Base-by-base conservation (phyloP, 805 yeast species). In the Hanseniaspora valbyensis region DNA sequence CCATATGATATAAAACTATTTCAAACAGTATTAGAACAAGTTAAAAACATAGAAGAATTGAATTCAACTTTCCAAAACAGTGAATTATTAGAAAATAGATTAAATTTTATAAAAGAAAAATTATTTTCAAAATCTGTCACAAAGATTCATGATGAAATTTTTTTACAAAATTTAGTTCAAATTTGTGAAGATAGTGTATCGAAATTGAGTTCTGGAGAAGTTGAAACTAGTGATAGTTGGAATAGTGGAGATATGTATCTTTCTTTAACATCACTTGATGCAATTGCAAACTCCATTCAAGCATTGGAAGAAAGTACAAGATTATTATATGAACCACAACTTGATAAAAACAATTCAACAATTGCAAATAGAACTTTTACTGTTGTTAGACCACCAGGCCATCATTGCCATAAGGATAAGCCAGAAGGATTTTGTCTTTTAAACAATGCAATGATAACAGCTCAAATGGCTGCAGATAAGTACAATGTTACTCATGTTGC, bases 351-450 rank as follows among this genome's bases (percentile, higher is more conserved):
- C 37, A 49, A 42, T 14, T 5, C 13, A 5, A 19, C 42, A 10
- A 25, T 37, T 18, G 63, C 63, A 13, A 66, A 64, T 38, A 68
- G 75, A 40, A 80, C 81, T 1, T 83, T 83, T 65, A 80, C 80
- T 0, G 78, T 79, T 1, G 75, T 83, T 38, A 69, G 92, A 44
- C 92, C 92, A 1, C 92, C 94, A 0, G 95, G 95, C 3, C 95
- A 85, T 61, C 95, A 85, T 63, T 80, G 87, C 22, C 92, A 83
- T 58, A 81, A 87, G 0, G 78, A 82, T 52, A 73, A 77, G n/a
- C 95, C 95, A 0, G 79, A 88, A 22, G 95, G 95, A 2, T 85
- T 85, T 60, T 85, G 95, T 62, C 64, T 86, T 42, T 69, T 85
- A 48, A 85, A 85, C 65, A 85, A 85, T 59, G 94, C 81, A 0